phyloP scores from a whole-genome alignment of 2,329 filamentous ascomycete species.

The Madurella mycetomatis region DNA sequence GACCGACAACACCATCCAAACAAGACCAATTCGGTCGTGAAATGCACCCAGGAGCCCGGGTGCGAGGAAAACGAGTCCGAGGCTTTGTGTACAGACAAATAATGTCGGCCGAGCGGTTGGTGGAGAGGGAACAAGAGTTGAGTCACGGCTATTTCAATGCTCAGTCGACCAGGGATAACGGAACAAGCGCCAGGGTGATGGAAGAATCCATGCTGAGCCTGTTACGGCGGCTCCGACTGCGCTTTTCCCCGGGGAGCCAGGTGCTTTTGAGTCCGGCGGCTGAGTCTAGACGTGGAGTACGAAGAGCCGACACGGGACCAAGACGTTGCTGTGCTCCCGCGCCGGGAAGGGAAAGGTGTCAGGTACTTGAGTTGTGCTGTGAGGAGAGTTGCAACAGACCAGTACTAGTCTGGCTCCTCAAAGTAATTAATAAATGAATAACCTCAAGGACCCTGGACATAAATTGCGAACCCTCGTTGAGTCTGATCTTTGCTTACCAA shows the following conservation, averaged over 20 bases:
- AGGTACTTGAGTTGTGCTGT: background rate
- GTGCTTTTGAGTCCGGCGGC: background rate
- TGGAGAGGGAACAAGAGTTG: background rate
- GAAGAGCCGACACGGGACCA: slow-evolving; percentile 1
- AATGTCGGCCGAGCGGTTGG: background rate
- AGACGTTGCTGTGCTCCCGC: background rate
- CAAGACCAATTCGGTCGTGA: background rate
- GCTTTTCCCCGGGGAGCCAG: background rate
- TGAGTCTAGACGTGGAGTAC: background rate
- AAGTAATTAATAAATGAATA: background rate
- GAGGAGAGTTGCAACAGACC: background rate
- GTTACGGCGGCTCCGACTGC: background rate
- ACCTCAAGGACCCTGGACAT: background rate
- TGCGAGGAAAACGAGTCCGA: background rate
- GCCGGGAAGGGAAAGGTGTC: slow-evolving; percentile 9
- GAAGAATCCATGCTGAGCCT: background rate
- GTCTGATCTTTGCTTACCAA: too few relatives aligned
- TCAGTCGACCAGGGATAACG: background rate
- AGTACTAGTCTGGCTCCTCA: background rate
- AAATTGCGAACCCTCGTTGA: background rate
- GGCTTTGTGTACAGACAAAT: background rate
- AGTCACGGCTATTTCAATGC: slow-evolving; percentile 2
- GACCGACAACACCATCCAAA: background rate
- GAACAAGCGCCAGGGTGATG: background rate
- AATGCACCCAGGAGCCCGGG: background rate